A percentile compares a stretch with the other conserved stretches of the same genome.
Conservation (phyloP, 129 eudicot genomes). For the Smallanthus sonchifolius region DNA sequence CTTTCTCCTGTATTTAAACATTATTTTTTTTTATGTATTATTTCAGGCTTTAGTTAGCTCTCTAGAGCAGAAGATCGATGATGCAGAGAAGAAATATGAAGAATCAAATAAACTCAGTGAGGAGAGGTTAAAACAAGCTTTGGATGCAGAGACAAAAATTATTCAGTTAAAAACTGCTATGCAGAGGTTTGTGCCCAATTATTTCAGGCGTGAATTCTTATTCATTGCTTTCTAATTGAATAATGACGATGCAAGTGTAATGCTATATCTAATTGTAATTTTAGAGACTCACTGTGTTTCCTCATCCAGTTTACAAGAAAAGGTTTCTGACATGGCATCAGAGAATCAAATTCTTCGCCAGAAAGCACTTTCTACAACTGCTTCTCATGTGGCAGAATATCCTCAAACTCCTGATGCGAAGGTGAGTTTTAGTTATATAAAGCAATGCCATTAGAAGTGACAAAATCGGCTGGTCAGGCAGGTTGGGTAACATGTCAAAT, state of each 20-base stretch:
- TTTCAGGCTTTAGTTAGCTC: slow-evolving; percentile 75
- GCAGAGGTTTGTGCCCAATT: slow-evolving; percentile 62
- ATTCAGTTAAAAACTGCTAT: slow-evolving; percentile 75
- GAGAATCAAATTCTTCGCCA: slow-evolving; percentile 81
- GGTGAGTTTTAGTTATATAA: slow-evolving; percentile 28
- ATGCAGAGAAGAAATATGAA: slow-evolving; percentile 87
- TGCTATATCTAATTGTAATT: not conserved
- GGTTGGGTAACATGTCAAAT: not conserved
- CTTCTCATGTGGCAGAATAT: slow-evolving; percentile 39
- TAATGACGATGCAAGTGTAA: not conserved
- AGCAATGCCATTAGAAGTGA: not conserved
- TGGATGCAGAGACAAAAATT: slow-evolving; percentile 83
- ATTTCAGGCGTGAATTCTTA: not conserved
- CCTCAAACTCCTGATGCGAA: slow-evolving; percentile 47
- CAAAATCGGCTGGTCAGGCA: not conserved
- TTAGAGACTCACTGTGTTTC: slow-evolving; percentile 15
- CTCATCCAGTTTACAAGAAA: slow-evolving; percentile 74
- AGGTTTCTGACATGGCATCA: slow-evolving; percentile 76
- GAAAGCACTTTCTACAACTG: slow-evolving; percentile 46
- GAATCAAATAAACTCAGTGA: slow-evolving; percentile 90
- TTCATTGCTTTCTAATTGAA: not conserved
- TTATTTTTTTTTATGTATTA: not conserved
- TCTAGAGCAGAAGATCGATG: slow-evolving; percentile 75
- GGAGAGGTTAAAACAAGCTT: slow-evolving; percentile 84
- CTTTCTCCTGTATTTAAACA: not conserved